phyloP scores from a whole-genome alignment of 805 yeast species.

The Yueomyces sp. region DNA sequence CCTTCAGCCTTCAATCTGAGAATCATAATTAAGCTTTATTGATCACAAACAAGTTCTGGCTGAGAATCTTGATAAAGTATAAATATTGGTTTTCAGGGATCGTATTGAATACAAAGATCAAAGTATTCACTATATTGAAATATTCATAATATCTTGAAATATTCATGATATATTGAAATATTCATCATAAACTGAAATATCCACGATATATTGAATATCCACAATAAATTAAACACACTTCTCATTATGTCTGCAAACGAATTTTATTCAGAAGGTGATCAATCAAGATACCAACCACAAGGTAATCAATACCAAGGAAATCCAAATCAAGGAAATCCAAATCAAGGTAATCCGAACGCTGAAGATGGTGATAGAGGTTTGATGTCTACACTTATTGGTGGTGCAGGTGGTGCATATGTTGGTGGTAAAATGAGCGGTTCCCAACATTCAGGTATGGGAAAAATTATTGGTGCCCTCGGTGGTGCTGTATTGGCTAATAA shows the following conservation, averaged over 20 bases:
- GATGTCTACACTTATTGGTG: constrained; percentile 28
- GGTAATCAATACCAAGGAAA: constrained; percentile 7
- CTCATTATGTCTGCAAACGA: constrained; percentile 42
- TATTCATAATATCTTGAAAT: too few relatives aligned
- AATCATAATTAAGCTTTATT: too few relatives aligned
- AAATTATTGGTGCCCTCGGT: constrained; percentile 38
- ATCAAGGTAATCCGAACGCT: constrained; percentile 7
- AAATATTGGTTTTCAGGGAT: too few relatives aligned
- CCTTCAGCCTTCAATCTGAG: too few relatives aligned
- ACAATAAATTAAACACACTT: too few relatives aligned
- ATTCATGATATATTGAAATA: too few relatives aligned
- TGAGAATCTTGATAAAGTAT: too few relatives aligned
- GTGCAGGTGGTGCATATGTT: constrained; percentile 40
- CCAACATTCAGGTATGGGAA: constrained; percentile 26
- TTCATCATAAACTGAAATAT: too few relatives aligned
- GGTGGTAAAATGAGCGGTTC: constrained; percentile 26
- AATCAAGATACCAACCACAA: constrained; percentile 22
- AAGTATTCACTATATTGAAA: too few relatives aligned
- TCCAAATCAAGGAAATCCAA: constrained; percentile 4
- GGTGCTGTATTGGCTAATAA: constrained; percentile 45
- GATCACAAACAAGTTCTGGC: too few relatives aligned
- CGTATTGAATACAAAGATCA: too few relatives aligned
- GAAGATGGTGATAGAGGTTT: constrained; percentile 4
- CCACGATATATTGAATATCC: too few relatives aligned
- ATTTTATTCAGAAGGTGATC: constrained; percentile 34